phyloP scores from a whole-genome alignment of 192 early-diverging fungal species.

The Dissophora ornata region DNA sequence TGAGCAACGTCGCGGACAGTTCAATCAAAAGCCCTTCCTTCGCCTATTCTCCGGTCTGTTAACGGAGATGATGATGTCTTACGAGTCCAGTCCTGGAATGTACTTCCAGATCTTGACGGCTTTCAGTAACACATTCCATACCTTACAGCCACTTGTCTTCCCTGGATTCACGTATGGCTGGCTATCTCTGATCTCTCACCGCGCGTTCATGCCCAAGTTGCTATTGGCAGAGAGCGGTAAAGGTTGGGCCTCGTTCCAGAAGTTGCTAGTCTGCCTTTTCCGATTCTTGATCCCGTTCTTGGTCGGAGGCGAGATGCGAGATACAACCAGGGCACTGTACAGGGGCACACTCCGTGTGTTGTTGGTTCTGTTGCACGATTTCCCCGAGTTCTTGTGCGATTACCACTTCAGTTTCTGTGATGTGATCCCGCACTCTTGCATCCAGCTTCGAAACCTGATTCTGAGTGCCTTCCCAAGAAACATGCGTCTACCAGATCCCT shows the following conservation, averaged over 20 bases:
- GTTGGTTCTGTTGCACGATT: constrained; percentile 94
- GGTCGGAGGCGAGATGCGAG: constrained; percentile 73
- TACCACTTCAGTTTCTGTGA: constrained; percentile 93
- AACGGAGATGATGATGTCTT: constrained; percentile 76
- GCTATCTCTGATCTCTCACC: constrained; percentile 93
- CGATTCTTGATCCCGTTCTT: constrained; percentile 90
- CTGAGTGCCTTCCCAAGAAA: constrained; percentile 95
- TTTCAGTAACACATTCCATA: constrained; percentile 83
- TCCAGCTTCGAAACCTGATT: constrained; percentile 96
- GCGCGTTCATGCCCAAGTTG: constrained; percentile 91
- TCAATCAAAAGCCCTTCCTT: constrained; percentile 93
- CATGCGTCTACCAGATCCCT: constrained; percentile 97
- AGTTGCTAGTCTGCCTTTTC: constrained; percentile 85
- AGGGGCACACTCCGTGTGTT: constrained; percentile 90
- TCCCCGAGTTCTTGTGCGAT: constrained; percentile 95
- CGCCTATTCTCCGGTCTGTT: constrained; percentile 87
- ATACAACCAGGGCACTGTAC: constrained; percentile 87
- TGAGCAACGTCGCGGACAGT: constrained; percentile 78
- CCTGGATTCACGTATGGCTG: constrained; percentile 96
- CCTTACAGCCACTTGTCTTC: constrained; percentile 85
- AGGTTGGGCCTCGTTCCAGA: constrained; percentile 89
- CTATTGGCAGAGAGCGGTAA: constrained; percentile 80
- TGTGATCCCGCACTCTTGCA: constrained; percentile 89
- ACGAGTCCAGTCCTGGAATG: constrained; percentile 72
- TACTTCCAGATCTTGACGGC: constrained; percentile 79